Evolutionary conservation across 2,329 filamentous ascomycete species (phyloP), one percentile per base, ranked within the genome.

Genomic region (Colletotrichum musae): DNA sequence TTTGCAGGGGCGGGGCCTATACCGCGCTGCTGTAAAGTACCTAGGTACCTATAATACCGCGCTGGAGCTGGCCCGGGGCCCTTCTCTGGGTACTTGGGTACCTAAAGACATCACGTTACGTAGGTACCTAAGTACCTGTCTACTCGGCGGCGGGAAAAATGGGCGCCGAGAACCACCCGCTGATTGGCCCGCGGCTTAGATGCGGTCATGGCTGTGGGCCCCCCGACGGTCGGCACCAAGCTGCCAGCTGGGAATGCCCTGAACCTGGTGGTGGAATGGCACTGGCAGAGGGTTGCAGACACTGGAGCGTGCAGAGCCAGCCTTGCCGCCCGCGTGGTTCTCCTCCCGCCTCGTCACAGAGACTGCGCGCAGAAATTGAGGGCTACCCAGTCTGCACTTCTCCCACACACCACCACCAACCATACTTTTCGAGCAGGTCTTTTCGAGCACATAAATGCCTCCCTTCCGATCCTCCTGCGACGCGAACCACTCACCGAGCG

Each of bases 361-460:
- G 61, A 57, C 58, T 67, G 50, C 58, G 70, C 67, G 70, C 70
- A 70, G 70, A 71, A 70, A 71, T 71, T 71, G 70, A 71, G 62
- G 61, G 67, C 62, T 70, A 45, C 43, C 41, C 50, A 9, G 59
- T 41, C 61, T 69, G 43, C 58, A 62, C 58, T 58, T 59, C 48
- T 56, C 61, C 61, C 67, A 63, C 51, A 61, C 58, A 53, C 60
- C 62, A 70, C 66, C 57, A 59, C 47, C 53, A 12, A 59, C 47
- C 53, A 12, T 10, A 13, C 43, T 54, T 21, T 16, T 36, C 47
- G n/a, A 56, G 41, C 47, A 45, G 18, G 47, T 68, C 43, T 54
- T 21, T 18, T 36, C 47, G n/a, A 52, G 41, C 47, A 45, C 26
- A 41, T 68, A 58, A 69, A 70, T 68, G 52, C 61, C 52, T 68